These are phyloP conservation scores for Elongisporangium anandrum DNA, from an alignment of 352 stramenopile species.

Conservation along the genomic window DNA sequence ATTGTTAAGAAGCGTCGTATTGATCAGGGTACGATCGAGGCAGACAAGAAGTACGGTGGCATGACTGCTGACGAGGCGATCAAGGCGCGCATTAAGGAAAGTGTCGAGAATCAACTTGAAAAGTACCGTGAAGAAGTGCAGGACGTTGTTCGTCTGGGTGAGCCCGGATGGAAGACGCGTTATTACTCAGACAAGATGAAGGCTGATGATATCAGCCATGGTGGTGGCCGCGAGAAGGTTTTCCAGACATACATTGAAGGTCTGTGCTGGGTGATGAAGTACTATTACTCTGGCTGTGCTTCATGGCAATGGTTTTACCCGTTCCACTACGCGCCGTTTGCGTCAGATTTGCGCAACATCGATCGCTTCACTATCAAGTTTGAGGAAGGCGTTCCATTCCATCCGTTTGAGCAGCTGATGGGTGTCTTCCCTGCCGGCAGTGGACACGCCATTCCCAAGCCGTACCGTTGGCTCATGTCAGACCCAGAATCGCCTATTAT, in stretches of 20 bases:
- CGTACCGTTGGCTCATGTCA: constrained; percentile 95
- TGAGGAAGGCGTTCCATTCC: constrained; percentile 92
- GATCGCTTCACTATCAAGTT: constrained; percentile 91
- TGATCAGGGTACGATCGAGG: constrained; percentile 53
- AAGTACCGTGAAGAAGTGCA: constrained; percentile 84
- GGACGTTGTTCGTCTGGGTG: constrained; percentile 93
- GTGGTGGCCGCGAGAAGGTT: constrained; percentile 86
- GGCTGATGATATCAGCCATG: constrained; percentile 78
- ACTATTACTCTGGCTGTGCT: constrained; percentile 99
- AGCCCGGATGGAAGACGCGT: constrained; percentile 95
- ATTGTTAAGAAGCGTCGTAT: constrained; percentile 77
- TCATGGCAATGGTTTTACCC: constrained; percentile 99
- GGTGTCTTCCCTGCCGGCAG: constrained; percentile 96
- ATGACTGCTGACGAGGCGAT: constrained; percentile 65
- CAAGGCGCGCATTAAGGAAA: constrained; percentile 80
- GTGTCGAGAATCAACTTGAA: constrained; percentile 68
- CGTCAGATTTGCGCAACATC: constrained; percentile 90
- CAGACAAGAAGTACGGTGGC: constrained; percentile 66
- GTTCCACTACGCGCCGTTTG: constrained; percentile 98
- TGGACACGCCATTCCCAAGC: constrained; percentile 90
- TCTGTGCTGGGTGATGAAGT: constrained; percentile 98
- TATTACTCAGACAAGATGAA: constrained; percentile 90
- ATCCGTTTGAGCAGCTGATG: constrained; percentile 98
- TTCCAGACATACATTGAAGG: constrained; percentile 97
- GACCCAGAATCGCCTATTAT: constrained; percentile 95